These are phyloP conservation scores for Cercophora newfieldiana DNA, from an alignment of 495 filamentous ascomycete species.

Conservation along the genomic window DNA sequence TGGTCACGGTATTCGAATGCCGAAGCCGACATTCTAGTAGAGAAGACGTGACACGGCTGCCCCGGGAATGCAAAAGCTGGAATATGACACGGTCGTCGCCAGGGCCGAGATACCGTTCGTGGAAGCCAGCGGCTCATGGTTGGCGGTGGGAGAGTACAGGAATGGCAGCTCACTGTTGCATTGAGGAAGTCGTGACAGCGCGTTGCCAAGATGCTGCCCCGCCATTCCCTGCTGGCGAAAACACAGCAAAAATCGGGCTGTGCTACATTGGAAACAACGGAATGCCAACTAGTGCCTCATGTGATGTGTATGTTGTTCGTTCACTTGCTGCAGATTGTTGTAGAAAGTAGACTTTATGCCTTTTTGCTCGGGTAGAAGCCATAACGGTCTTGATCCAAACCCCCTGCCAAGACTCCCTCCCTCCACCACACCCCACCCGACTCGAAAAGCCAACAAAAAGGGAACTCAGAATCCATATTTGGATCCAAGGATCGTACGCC, in stretches of 20 bases:
- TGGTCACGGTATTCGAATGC: conserved; percentile 1
- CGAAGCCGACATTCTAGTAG: background rate
- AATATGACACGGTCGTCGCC: background rate
- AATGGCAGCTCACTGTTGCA: background rate
- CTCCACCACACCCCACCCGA: too few species aligned
- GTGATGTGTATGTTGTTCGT: too few species aligned
- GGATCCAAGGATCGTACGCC: too few species aligned
- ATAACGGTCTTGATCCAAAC: too few species aligned
- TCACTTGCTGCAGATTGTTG: too few species aligned
- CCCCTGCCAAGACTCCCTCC: too few species aligned
- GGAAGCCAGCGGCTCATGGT: background rate
- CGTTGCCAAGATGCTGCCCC: background rate
- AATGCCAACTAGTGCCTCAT: too few species aligned
- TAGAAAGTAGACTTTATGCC: too few species aligned
- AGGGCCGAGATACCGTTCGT: background rate
- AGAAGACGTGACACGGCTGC: background rate
- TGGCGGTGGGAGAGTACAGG: background rate
- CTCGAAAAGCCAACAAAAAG: too few species aligned
- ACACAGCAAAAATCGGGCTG: background rate
- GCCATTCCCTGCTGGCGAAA: background rate
- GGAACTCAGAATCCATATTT: too few species aligned
- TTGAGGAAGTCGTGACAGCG: background rate
- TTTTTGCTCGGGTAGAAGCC: too few species aligned
- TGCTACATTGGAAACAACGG: too few species aligned
- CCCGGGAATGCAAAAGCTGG: background rate